These are phyloP conservation scores for Agapanthus africanus DNA, from an alignment of 106 monocot species.

Conservation along the genomic window DNA sequence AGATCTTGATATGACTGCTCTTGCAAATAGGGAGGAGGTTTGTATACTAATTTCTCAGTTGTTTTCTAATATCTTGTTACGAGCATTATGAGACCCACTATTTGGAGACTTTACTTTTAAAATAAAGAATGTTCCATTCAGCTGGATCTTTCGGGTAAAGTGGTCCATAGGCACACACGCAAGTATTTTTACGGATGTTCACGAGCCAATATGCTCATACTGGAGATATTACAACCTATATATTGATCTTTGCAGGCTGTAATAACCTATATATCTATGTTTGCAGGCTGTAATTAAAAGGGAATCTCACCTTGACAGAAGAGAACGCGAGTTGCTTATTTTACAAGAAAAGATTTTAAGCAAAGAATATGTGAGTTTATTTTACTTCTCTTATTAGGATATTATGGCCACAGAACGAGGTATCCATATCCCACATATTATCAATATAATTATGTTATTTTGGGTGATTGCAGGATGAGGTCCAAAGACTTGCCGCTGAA, in stretches of 20 bases:
- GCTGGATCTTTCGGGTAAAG: no score
- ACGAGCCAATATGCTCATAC: no score
- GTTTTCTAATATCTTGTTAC: not conserved
- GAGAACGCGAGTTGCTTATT: slow-evolving; percentile 66
- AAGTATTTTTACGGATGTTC: no score
- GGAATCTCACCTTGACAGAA: slow-evolving; percentile 60
- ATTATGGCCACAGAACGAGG: not conserved
- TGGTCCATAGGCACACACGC: no score
- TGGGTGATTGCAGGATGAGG: slow-evolving; percentile 48
- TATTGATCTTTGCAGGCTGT: no score
- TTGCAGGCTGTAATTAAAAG: slow-evolving; percentile 58
- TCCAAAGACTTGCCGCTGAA: slow-evolving; percentile 51
- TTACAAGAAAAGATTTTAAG: slow-evolving; percentile 67
- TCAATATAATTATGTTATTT: slow-evolving; percentile 4
- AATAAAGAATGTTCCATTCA: no score
- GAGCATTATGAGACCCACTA: no score
- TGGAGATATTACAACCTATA: no score
- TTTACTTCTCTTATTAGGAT: not conserved
- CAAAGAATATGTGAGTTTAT: slow-evolving; percentile 56
- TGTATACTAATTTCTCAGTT: not conserved
- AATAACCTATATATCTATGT: not conserved
- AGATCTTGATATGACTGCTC: slow-evolving; percentile 36
- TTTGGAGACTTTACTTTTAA: no score
- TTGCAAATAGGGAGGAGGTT: slow-evolving; percentile 69
- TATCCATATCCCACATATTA: not conserved